Evolutionary conservation across 2,329 filamentous ascomycete genomes (phyloP).

Genomic region (Alternaria brassicae): DNA sequence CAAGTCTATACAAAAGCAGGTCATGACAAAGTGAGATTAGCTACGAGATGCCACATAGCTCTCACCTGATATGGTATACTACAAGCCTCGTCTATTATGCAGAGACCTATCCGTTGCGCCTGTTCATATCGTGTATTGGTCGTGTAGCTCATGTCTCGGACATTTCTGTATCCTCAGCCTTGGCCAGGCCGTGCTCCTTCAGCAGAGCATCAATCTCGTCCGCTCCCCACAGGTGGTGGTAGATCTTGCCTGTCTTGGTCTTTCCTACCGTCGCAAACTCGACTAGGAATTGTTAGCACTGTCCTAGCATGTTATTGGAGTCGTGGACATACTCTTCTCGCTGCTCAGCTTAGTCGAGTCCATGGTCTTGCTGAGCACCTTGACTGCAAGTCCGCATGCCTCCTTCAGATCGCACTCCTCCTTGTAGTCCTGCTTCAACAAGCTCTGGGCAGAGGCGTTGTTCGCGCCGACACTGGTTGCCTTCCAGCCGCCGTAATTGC

Average conservation of each 20-base stretch:
- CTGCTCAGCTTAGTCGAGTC: constrained; percentile 98
- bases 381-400: constrained; percentile 95
- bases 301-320: neutral
- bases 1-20: constrained; percentile 1
- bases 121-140: constrained; percentile 27
- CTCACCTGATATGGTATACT: constrained; percentile 44
- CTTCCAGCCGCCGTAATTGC: constrained; percentile 99
- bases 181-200: constrained; percentile 94
- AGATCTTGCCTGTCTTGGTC: constrained; percentile 94
- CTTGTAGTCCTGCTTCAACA: constrained; percentile 99
- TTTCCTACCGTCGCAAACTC: constrained; percentile 98
- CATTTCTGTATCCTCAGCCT: constrained; percentile 56
- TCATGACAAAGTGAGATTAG: constrained; percentile 38
- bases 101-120: constrained; percentile 33
- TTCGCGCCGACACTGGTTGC: constrained; percentile 97
- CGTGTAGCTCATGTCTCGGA: constrained; percentile 40
- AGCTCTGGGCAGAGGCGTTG: constrained; percentile 94
- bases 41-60: constrained; percentile 34
- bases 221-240: constrained; percentile 95
- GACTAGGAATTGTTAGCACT: constrained; percentile 63
- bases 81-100: constrained; percentile 41
- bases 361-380: constrained; percentile 99
- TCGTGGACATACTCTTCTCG: constrained; percentile 85
- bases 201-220: constrained; percentile 94
- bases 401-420: constrained; percentile 96